phyloP scores from a whole-genome alignment of 306 rosid species.

The Cucurbita maxima region DNA sequence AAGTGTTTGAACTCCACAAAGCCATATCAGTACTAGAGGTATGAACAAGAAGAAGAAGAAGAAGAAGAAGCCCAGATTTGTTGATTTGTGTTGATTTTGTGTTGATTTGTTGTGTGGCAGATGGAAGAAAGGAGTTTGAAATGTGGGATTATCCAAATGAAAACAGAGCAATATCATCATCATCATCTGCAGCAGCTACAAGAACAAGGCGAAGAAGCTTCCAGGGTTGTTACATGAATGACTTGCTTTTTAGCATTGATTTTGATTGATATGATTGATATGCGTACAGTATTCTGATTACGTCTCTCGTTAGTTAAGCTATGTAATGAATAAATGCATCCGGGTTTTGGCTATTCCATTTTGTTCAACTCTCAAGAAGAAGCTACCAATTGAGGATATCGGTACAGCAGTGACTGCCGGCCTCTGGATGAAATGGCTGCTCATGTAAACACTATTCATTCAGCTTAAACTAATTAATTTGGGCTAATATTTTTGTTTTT shows the following conservation, averaged over 20 bases:
- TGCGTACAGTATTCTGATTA: not conserved
- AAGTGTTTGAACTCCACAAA: slow-evolving; percentile 34
- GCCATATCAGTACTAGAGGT: slow-evolving; percentile 45
- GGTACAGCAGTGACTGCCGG: not conserved
- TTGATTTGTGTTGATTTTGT: not conserved
- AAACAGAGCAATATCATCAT: slow-evolving; percentile 11
- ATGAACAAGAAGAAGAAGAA: not conserved
- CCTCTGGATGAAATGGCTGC: not conserved
- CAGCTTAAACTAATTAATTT: no score
- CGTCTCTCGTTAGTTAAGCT: not conserved
- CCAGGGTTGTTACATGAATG: not conserved
- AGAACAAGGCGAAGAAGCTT: not conserved
- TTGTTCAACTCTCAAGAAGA: not conserved
- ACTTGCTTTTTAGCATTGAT: not conserved
- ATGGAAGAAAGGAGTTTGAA: slow-evolving; percentile 43
- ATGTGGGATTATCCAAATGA: slow-evolving; percentile 38
- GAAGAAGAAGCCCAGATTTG: not conserved
- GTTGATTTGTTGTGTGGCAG: slow-evolving; percentile 15
- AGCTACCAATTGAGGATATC: not conserved
- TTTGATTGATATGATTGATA: not conserved
- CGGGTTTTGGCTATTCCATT: not conserved
- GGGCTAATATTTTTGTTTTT: no score
- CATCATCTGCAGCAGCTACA: slow-evolving; percentile 1
- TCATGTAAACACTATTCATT: no score
- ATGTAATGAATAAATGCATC: not conserved